Conservation (phyloP, 768 basidiomycete species). For the Collybiopsis luxurians region DNA sequence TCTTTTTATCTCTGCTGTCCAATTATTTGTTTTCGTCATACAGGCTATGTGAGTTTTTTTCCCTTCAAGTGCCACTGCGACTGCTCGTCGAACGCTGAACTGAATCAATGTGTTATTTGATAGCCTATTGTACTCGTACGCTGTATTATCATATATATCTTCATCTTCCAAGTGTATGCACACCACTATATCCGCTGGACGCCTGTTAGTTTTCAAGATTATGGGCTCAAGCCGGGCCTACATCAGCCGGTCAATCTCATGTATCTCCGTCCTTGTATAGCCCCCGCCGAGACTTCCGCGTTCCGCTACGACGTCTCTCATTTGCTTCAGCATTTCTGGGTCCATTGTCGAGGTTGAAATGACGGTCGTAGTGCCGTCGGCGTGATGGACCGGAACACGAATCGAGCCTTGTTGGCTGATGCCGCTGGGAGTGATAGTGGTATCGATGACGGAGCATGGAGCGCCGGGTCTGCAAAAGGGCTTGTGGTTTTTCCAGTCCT, state of each 20-base stretch:
- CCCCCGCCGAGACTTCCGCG: background rate
- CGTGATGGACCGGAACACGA: slow-evolving; percentile 22
- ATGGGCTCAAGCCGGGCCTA: too few relatives aligned
- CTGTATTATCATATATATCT: background rate
- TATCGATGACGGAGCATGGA: slow-evolving; percentile 26
- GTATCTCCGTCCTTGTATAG: background rate
- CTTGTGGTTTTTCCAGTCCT: slow-evolving; percentile 35
- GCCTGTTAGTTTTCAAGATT: too few relatives aligned
- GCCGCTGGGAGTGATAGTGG: background rate
- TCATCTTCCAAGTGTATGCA: too few relatives aligned
- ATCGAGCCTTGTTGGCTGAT: slow-evolving; percentile 12
- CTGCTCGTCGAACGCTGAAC: too few relatives aligned
- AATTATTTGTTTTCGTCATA: background rate
- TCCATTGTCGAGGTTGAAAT: slow-evolving; percentile 26
- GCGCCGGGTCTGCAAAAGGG: slow-evolving; percentile 30
- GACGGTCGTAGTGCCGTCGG: slow-evolving; percentile 19
- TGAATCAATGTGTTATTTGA: slow-evolving; percentile 2
- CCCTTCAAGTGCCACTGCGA: slow-evolving; percentile 12
- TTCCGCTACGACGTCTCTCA: slow-evolving; percentile 3
- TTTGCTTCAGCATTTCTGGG: slow-evolving; percentile 25
- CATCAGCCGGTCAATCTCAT: background rate
- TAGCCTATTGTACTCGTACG: background rate
- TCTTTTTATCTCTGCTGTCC: background rate
- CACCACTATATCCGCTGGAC: too few relatives aligned
- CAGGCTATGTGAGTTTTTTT: background rate